These are phyloP conservation scores for Euphorbia celastroides DNA, from an alignment of 441 rosid species.

Conservation along the genomic window DNA sequence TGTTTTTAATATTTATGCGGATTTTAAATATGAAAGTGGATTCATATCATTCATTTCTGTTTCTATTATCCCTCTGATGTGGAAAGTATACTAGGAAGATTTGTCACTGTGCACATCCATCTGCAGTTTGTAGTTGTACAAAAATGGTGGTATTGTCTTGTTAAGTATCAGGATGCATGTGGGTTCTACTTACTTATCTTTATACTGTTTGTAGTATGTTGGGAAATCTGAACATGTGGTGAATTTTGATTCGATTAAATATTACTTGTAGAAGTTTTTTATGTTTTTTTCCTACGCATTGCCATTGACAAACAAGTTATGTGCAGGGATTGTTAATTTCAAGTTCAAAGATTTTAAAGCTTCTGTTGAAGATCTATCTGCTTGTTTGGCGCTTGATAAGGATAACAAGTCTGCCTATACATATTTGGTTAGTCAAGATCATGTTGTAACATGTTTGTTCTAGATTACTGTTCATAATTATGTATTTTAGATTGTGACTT, in stretches of 20 bases:
- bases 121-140: neutral
- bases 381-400: slow-evolving; percentile 77
- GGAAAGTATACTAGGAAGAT: slow-evolving; percentile 11
- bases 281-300: neutral
- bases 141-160: neutral
- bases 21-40: neutral
- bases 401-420: slow-evolving; percentile 92
- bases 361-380: slow-evolving; percentile 79
- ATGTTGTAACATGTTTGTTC: slow-evolving; percentile 17
- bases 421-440: slow-evolving; percentile 59
- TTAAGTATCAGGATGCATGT: neutral
- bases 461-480: slow-evolving; percentile 1
- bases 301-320: slow-evolving; percentile 1
- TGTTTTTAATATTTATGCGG: neutral
- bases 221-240: neutral
- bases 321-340: slow-evolving; percentile 89
- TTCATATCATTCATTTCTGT: neutral
- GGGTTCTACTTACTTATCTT: slow-evolving; percentile 4
- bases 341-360: slow-evolving; percentile 89
- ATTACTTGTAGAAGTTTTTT: neutral
- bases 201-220: neutral
- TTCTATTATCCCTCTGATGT: neutral
- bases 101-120: slow-evolving; percentile 1
- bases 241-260: neutral
- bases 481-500: slow-evolving; percentile 10